phyloP scores from a whole-genome alignment of 352 stramenopile genomes.

The Pythium sp. region DNA sequence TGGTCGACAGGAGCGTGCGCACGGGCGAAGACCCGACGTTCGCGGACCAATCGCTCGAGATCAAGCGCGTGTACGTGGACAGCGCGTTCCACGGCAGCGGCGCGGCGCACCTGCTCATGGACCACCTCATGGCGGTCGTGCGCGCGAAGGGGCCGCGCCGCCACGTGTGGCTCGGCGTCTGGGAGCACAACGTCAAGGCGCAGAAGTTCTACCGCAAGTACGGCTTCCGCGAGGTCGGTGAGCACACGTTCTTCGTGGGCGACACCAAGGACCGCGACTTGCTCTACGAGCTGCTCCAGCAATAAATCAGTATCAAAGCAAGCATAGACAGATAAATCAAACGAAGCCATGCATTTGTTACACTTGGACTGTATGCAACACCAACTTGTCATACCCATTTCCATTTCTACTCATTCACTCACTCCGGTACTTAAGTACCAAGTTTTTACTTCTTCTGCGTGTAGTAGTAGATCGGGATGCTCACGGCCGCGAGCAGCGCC shows the following conservation, averaged over 20 bases:
- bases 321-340: not conserved
- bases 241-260: constrained; percentile 26
- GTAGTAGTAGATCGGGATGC: constrained; percentile 13
- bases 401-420: not conserved
- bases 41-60: constrained; percentile 23
- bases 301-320: not conserved
- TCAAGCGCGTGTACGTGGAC: constrained; percentile 35
- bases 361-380: not conserved
- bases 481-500: constrained; percentile 12
- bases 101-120: constrained; percentile 24
- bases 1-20: constrained; percentile 22
- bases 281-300: constrained; percentile 21
- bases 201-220: constrained; percentile 38
- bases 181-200: constrained; percentile 29
- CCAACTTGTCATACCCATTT: not conserved
- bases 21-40: constrained; percentile 21
- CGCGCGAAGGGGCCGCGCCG: constrained; percentile 15
- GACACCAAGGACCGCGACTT: constrained; percentile 19
- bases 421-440: not conserved
- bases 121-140: constrained; percentile 27
- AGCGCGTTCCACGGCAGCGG: constrained; percentile 27
- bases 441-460: constrained; percentile 2
- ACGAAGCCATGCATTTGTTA: not conserved
- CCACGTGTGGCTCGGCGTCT: constrained; percentile 32
- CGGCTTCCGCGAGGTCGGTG: constrained; percentile 29